Base-by-base conservation (phyloP, 2,329 filamentous ascomycete genomes). In the Trichoderma sp. region DNA sequence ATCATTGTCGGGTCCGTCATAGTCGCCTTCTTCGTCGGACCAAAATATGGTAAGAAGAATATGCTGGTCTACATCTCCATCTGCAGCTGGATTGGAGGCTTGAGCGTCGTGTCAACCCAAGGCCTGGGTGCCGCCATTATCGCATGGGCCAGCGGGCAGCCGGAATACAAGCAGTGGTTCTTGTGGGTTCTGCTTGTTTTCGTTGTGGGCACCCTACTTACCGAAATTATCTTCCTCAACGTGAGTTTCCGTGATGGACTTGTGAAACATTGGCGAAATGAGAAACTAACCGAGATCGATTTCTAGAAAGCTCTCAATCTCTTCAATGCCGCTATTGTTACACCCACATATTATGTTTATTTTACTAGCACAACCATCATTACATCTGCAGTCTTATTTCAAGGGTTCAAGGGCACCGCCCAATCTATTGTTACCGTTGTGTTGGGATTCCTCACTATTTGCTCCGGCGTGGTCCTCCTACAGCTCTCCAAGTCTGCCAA, bases 401-500 rank as follows among this genome's bases (percentile, higher is more conserved):
- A 89, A 72, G 96, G 96, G 8, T 97, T 99, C 86, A 95, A 97
- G 77, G 96, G 95, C 43, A 92, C 92, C 0, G 85, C 88, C 0
- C 86, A 88, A 6, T 88, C 92, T 31, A 98, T 99, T 69, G 85
- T 92, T 57, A 97, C 94, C 0, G 92, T 98, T 35, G 91, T 98
- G 68, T 89, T 97, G 83, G 96, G 96, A 1, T 99, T 99, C 81
- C 82, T 99, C 52, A 91, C 92, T 71, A 99, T 99, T 71, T 99
- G 96, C 79, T 87, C 94, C 0, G 96, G 96, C 0, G 96, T 98
- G 6, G 91, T 98, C 0, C 82, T 99, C 8, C 83, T 99, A 11
- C 96, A 99, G 77, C 87, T 99, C n/a, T 97, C 96, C 64, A 98
- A 98, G 79, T 97, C 95, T 0, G 93, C 96, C 74, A 99, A 98